phyloP scores from a whole-genome alignment of 306 rosid species.

The Benincasa hispida region DNA sequence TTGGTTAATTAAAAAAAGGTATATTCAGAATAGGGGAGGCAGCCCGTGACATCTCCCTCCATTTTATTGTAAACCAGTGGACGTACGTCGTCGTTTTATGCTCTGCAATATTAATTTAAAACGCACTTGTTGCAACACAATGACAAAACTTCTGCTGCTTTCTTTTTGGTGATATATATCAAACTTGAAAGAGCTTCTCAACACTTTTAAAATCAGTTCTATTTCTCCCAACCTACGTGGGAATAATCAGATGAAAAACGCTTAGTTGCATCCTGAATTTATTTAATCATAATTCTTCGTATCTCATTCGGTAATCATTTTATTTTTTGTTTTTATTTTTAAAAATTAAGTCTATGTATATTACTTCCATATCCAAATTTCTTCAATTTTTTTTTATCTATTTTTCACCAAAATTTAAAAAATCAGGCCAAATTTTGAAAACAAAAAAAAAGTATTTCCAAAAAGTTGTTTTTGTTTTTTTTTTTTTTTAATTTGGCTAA shows the following conservation, averaged over 20 bases:
- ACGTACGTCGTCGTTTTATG: background rate
- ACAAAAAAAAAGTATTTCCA: no score
- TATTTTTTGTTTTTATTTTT: no score
- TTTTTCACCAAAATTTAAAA: no score
- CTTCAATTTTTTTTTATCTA: no score
- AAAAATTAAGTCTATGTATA: no score
- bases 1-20: background rate
- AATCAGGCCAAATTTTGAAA: no score
- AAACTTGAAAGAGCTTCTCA: background rate
- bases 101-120: background rate
- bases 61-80: background rate
- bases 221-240: background rate
- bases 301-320: no score
- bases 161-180: background rate
- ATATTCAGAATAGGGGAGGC: background rate
- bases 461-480: no score
- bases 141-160: background rate
- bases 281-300: no score
- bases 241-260: background rate
- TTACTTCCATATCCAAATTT: no score
- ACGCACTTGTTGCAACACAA: background rate
- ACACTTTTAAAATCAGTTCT: background rate
- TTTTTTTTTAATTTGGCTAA: no score
- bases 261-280: no score
- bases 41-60: slow-evolving; percentile 6